Evolutionary conservation across 768 basidiomycete genomes (phyloP), one percentile per base, ranked within the genome.

Genomic region (Tricholoma bakamatsutake): DNA sequence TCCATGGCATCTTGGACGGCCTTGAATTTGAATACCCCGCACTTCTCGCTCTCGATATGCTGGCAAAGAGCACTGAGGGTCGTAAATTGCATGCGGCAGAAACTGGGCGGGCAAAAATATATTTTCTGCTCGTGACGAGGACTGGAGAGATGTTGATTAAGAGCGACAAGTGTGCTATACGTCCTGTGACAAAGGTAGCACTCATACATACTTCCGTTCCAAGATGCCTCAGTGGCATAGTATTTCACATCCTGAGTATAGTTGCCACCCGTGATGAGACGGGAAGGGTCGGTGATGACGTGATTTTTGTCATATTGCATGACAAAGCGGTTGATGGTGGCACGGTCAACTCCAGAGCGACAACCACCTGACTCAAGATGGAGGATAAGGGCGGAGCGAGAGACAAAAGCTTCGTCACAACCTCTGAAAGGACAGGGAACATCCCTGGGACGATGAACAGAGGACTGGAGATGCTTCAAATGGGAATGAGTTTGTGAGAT

Each of bases 311-410:
- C 85, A 50, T 71, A 53, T 50, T 71, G 30, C 48, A 69, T 73
- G 48, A 84, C 70, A 54, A 64, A 68, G 37, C 61, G 65, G 67
- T 82, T 73, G 47, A 84, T 66, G 46, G 68, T 54, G 54, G 75
- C 58, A 53, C 71, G 70, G 34, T 65, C 62, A 39, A 80, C 66
- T 10, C 81, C 77, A 0, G 85, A 85, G 21, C 59, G 51, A 64
- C 88, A 88, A 3, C 63, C 58, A 1, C 85, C 86, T 10, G 75
- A 70, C 62, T 89, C 88, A 63, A 87, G 74, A 65, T 90, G 87
- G 30, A 80, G 75, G 31, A 81, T 62, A 46, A 89, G 71, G 9
- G 83, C 80, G 8, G 84, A 76, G 42, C 61, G 69, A 17, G 78
- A 80, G 51, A 82, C 65, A 67, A 88, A 88, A 1, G 53, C 60